Percentiles rank a stretch among this genome's conserved stretches.
phyloP scores from a whole-genome alignment of 441 rosid genomes.

The Biscutella laevigata region DNA sequence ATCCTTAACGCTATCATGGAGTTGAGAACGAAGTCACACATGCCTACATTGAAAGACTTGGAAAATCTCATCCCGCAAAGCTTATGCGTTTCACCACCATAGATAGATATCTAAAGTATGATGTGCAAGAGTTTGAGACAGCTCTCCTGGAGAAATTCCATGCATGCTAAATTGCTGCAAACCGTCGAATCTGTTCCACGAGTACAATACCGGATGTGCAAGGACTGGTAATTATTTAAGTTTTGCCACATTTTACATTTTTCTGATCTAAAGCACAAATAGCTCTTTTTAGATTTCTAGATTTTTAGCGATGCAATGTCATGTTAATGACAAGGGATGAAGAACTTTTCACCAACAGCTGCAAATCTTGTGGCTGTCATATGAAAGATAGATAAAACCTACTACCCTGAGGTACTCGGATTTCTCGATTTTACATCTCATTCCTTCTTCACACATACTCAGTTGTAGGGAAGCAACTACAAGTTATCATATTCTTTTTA shows the following conservation, averaged over 20 bases:
- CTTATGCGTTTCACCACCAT: slow-evolving; percentile 75
- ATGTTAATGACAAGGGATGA: slow-evolving; percentile 57
- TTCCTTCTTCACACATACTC: background rate
- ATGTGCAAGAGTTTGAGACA: slow-evolving; percentile 93
- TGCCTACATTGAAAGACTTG: slow-evolving; percentile 86
- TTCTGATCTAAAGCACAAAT: background rate
- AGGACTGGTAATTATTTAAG: slow-evolving; percentile 58
- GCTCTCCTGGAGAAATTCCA: slow-evolving; percentile 79
- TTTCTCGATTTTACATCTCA: slow-evolving; percentile 2
- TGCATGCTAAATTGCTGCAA: slow-evolving; percentile 86
- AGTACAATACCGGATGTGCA: slow-evolving; percentile 87
- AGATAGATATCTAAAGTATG: slow-evolving; percentile 80
- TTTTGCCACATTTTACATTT: slow-evolving; percentile 8
- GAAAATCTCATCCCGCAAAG: slow-evolving; percentile 79
- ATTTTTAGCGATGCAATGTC: slow-evolving; percentile 22
- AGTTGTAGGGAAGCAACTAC: too few species aligned
- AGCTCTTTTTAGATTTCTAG: background rate
- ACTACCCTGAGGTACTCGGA: slow-evolving; percentile 84
- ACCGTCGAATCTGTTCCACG: slow-evolving; percentile 61
- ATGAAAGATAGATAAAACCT: slow-evolving; percentile 71
- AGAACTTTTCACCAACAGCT: slow-evolving; percentile 80
- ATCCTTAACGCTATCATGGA: slow-evolving; percentile 95
- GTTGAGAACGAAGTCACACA: slow-evolving; percentile 96
- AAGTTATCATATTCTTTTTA: too few species aligned
- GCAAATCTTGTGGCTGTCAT: slow-evolving; percentile 72